Evolutionary conservation across 805 yeast genomes (phyloP).

Genomic region (Ogataea salicorniae): DNA sequence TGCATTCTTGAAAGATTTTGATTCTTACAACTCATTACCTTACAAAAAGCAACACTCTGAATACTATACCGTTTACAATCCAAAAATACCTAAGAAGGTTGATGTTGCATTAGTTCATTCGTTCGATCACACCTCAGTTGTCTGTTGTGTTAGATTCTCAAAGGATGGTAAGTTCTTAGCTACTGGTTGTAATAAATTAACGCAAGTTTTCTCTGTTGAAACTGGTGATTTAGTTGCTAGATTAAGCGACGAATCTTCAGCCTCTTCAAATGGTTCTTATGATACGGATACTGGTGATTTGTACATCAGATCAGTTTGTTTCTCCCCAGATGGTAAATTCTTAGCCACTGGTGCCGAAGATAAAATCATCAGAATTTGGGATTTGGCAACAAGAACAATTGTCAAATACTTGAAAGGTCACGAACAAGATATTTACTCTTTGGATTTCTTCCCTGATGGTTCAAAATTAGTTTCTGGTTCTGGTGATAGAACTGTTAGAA

Average conservation of each 20-base stretch:
- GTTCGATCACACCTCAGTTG: conserved; percentile 89
- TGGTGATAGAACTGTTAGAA: conserved; percentile 93
- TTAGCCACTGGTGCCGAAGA: conserved; percentile 94
- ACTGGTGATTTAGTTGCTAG: conserved; percentile 87
- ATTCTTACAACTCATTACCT: conserved; percentile 68
- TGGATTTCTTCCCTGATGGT: conserved; percentile 93
- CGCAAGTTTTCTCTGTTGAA: conserved; percentile 89
- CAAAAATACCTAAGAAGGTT: conserved; percentile 66
- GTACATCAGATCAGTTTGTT: conserved; percentile 92
- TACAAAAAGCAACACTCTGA: conserved; percentile 79
- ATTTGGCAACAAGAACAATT: conserved; percentile 76
- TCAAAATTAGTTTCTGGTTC: conserved; percentile 90
- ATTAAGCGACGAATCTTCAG: conserved; percentile 70
- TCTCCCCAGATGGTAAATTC: conserved; percentile 90
- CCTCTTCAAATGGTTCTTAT: conserved; percentile 38
- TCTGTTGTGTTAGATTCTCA: conserved; percentile 92
- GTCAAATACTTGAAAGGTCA: conserved; percentile 87
- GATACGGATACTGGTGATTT: conserved; percentile 74
- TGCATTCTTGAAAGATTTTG: conserved; percentile 75
- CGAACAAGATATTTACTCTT: conserved; percentile 94
- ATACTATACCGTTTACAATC: conserved; percentile 86
- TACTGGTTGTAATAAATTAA: conserved; percentile 94
- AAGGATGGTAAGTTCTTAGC: conserved; percentile 90
- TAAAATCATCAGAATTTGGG: conserved; percentile 93
- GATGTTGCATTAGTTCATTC: conserved; percentile 89